Evolutionary conservation across 2,329 filamentous ascomycete species (phyloP).

Genomic region (Clonostachys byssicola): DNA sequence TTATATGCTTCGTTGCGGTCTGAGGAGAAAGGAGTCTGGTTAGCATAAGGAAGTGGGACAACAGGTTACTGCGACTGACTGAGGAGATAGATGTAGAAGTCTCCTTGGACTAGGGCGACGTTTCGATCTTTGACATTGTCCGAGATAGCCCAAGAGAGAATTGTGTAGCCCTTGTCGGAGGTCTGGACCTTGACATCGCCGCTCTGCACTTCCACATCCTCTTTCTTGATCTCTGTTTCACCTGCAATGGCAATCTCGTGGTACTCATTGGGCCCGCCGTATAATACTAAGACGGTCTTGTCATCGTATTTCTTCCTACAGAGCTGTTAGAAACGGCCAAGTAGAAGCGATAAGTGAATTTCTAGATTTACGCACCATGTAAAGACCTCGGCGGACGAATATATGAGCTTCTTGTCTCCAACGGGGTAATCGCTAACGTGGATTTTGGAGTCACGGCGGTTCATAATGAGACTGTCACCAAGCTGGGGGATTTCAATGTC

Average conservation of each 20-base stretch:
- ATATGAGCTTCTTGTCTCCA: conserved; percentile 51
- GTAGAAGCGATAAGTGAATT: not conserved
- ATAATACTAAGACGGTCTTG: conserved; percentile 55
- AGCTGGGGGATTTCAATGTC: conserved; percentile 5
- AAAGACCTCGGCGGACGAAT: conserved; percentile 63
- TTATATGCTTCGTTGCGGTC: conserved; percentile 15
- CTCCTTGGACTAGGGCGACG: conserved; percentile 41
- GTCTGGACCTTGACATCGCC: conserved; percentile 4
- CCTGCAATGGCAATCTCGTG: conserved; percentile 47
- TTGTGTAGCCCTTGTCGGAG: conserved; percentile 5
- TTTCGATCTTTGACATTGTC: conserved; percentile 30
- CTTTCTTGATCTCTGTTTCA: not conserved
- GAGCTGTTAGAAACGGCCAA: not conserved
- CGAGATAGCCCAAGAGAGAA: conserved; percentile 45
- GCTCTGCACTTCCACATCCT: conserved; percentile 22
- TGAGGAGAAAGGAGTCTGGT: not conserved
- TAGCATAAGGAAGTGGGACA: not conserved
- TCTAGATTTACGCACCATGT: conserved; percentile 34
- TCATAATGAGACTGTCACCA: conserved; percentile 32
- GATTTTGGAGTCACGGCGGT: conserved; percentile 4
- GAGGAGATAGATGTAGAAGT: conserved; percentile 51
- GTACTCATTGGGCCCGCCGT: conserved; percentile 52
- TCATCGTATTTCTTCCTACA: conserved; percentile 48
- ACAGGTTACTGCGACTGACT: conserved; percentile 25
- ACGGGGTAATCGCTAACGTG: conserved; percentile 48